These are phyloP conservation scores for Nematocida parisii DNA, from an alignment of 371 early-diverging fungal species.

Conservation along the genomic window DNA sequence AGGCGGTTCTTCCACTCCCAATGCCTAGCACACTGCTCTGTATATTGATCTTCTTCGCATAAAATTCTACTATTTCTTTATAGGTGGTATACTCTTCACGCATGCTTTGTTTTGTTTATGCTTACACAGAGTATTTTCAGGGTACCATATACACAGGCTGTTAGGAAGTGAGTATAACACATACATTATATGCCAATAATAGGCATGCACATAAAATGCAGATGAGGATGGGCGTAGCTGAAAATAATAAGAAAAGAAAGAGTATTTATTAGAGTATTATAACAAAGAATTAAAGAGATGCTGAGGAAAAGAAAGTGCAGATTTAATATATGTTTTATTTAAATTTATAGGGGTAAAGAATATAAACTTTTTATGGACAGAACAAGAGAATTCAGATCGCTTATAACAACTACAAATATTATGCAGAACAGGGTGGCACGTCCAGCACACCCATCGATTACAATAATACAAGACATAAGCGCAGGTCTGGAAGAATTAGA, in stretches of 20 bases:
- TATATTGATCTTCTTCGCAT: not conserved
- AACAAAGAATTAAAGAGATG: too few relatives aligned
- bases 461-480: not conserved
- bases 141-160: too few relatives aligned
- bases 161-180: too few relatives aligned
- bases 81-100: constrained; percentile 3
- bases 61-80: constrained; percentile 15
- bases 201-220: too few relatives aligned
- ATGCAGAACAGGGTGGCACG: constrained; percentile 52
- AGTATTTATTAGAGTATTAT: too few relatives aligned
- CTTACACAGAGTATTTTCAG: not conserved
- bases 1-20: constrained; percentile 24
- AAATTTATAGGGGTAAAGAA: not conserved
- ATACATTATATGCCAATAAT: too few relatives aligned
- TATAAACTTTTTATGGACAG: constrained; percentile 65
- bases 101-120: constrained; percentile 8
- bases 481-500: not conserved
- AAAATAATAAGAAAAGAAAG: too few relatives aligned
- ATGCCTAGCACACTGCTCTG: constrained; percentile 6
- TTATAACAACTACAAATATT: constrained; percentile 59
- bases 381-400: constrained; percentile 63
- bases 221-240: too few relatives aligned
- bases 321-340: constrained; percentile 26
- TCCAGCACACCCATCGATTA: not conserved
- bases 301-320: too few relatives aligned